Evolutionary conservation across 2,329 filamentous ascomycete species (phyloP).

Genomic region (Cytospora leucostoma): DNA sequence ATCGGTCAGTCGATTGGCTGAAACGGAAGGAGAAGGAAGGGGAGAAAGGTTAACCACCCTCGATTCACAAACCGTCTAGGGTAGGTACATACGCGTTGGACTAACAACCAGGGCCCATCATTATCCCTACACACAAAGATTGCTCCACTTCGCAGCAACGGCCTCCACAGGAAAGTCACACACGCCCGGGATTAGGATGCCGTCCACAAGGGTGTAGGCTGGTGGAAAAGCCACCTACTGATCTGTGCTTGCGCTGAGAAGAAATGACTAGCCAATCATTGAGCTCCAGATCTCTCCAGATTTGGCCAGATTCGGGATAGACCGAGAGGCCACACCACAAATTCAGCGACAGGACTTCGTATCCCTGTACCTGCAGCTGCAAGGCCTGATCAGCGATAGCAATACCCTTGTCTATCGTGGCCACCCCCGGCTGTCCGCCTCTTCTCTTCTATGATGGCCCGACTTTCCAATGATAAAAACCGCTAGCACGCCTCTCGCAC

Average conservation of each 20-base stretch:
- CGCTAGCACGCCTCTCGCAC: conserved; percentile 9
- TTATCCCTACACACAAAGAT: not conserved
- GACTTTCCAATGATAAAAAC: conserved; percentile 19
- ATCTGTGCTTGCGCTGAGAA: not conserved
- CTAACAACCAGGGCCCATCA: too few relatives aligned
- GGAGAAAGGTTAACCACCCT: not conserved
- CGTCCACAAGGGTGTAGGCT: not conserved
- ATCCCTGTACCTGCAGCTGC: conserved; percentile 19
- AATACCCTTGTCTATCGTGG: conserved; percentile 20
- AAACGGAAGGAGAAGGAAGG: conserved; percentile 12
- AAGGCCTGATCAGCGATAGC: conserved; percentile 16
- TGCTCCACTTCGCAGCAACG: conserved; percentile 17
- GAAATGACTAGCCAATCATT: conserved; percentile 5
- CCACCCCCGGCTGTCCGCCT: conserved; percentile 7
- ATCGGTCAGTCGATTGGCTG: conserved; percentile 15
- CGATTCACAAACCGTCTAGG: not conserved
- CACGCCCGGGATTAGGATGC: not conserved
- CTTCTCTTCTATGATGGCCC: conserved; percentile 17
- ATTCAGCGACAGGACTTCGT: not conserved
- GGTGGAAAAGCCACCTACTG: not conserved
- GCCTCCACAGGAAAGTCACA: conserved; percentile 16
- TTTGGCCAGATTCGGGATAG: conserved; percentile 18
- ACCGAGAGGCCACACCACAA: conserved; percentile 14
- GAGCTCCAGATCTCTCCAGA: conserved; percentile 22
- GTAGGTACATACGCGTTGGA: not conserved